Evolutionary conservation across 148 eudicot species (phyloP), one percentile per base, ranked within the genome.

Genomic region (Dianthus caryophyllus): DNA sequence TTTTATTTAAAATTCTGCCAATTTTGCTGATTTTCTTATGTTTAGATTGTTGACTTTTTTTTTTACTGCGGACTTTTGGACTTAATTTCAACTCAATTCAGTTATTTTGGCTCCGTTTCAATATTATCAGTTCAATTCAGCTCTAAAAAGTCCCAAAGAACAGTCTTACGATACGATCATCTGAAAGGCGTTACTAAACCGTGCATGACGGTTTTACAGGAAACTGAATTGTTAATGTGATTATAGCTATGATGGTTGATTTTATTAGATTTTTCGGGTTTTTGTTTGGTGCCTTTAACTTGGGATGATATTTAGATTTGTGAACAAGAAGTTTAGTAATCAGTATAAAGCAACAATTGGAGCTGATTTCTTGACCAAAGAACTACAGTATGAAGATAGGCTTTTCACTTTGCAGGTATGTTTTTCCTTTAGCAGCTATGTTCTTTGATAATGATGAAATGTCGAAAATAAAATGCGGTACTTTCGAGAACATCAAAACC

Each of bases 271-370:
- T n/a, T n/a, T n/a, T 53, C 39, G 20, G 27, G 41, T 52, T 47
- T 39, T 64, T 41, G 3, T 57, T 72, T n/a, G n/a, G n/a, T n/a
- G 49, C 64, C 75, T 80, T 75, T 82, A 58, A 77, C 63, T 27
- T 60, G 18, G 18, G 54, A 47, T 62, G 38, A 15, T 76, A 74
- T 48, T 64, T 71, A 85, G 87, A 70, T 85, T 78, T 77, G 89
- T 85, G 66, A 83, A 85, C 76, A 76, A 84, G 67, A 85, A 83
- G 78, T 85, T 85, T 66, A 82, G 84, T 61, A 80, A 78, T 70
- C 86, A 83, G 80, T 85, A 82, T 66, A 82, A 82, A 64, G 89
- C 89, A 11, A 84, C 88, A 38, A 84, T 84, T 62, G 88, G 88
- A 38, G 87, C 87, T 69, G 87, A 84, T 81, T 84, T 84, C 79